These are phyloP conservation scores for Trametes coccinea DNA, from an alignment of 768 basidiomycete species.

Conservation along the genomic window DNA sequence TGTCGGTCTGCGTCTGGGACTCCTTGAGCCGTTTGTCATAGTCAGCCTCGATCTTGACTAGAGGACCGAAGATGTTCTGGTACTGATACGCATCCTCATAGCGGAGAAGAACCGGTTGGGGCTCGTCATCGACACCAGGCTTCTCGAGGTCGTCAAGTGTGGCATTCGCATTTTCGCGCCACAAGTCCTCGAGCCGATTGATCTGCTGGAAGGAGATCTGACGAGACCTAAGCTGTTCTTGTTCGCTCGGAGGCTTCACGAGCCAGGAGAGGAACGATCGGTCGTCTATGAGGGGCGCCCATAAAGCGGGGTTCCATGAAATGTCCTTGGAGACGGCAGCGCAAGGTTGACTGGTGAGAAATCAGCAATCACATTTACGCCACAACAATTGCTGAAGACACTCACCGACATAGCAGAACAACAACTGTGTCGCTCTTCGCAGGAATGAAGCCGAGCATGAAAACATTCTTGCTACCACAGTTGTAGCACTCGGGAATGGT, in stretches of 20 bases:
- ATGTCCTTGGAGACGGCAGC: slow-evolving; percentile 97
- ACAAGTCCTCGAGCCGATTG: slow-evolving; percentile 94
- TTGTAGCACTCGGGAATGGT: slow-evolving; percentile 99
- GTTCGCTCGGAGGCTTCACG: slow-evolving; percentile 95
- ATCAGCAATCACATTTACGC: not conserved
- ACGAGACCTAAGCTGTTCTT: slow-evolving; percentile 92
- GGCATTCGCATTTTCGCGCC: slow-evolving; percentile 94
- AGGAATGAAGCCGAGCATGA: slow-evolving; percentile 98
- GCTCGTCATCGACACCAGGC: slow-evolving; percentile 97
- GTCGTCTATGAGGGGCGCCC: slow-evolving; percentile 99
- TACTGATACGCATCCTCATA: slow-evolving; percentile 99
- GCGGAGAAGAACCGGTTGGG: slow-evolving; percentile 83
- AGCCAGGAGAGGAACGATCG: slow-evolving; percentile 99
- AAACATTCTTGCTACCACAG: slow-evolving; percentile 98
- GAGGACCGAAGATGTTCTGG: slow-evolving; percentile 98
- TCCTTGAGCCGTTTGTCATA: slow-evolving; percentile 98
- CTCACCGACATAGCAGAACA: slow-evolving; percentile 92
- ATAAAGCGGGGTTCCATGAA: slow-evolving; percentile 96
- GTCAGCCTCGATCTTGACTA: slow-evolving; percentile 99
- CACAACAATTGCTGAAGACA: slow-evolving; percentile 21
- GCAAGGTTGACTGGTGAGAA: slow-evolving; percentile 83
- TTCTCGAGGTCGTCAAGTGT: slow-evolving; percentile 97
- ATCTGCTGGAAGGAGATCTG: slow-evolving; percentile 98
- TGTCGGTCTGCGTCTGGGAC: slow-evolving; percentile 97
- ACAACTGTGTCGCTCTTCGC: slow-evolving; percentile 99